Evolutionary conservation across 257 asterid species (phyloP).

Genomic region (Datura wrightii): DNA sequence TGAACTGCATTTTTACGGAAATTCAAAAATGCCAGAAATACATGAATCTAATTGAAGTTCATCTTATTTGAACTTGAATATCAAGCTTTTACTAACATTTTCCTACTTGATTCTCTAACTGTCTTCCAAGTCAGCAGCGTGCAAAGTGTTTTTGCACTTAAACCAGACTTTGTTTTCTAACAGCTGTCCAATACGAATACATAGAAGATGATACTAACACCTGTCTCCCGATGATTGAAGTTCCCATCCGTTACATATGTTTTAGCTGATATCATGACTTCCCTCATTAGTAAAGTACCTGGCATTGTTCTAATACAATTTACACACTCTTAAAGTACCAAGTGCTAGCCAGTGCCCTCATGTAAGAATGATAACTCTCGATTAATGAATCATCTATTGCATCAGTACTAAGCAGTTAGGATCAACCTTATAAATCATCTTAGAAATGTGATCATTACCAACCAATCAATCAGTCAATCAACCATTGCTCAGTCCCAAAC

Average conservation of each 20-base stretch:
- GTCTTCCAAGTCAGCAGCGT: not conserved
- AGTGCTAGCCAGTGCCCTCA: not conserved
- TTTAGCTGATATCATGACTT: not conserved
- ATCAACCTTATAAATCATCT: constrained; percentile 20
- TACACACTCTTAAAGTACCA: not conserved
- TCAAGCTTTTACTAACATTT: not conserved
- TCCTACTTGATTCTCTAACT: not conserved
- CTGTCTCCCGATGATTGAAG: not conserved
- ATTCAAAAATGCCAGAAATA: not conserved
- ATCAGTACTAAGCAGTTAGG: not conserved
- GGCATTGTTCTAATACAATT: not conserved
- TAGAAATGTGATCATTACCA: not conserved
- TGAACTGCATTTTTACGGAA: not conserved
- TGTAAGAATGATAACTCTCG: not conserved
- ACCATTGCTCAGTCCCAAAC: not conserved
- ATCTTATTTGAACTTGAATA: not conserved
- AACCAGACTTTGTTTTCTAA: not conserved
- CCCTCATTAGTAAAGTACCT: not conserved
- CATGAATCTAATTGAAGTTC: no score
- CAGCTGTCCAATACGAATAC: not conserved
- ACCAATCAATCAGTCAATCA: constrained; percentile 11
- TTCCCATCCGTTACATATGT: constrained; percentile 15
- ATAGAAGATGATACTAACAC: not conserved
- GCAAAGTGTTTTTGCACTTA: not conserved
- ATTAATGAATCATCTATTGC: constrained; percentile 4